These are phyloP conservation scores for Tagetes patula DNA, from an alignment of 129 eudicot species.

Conservation along the genomic window DNA sequence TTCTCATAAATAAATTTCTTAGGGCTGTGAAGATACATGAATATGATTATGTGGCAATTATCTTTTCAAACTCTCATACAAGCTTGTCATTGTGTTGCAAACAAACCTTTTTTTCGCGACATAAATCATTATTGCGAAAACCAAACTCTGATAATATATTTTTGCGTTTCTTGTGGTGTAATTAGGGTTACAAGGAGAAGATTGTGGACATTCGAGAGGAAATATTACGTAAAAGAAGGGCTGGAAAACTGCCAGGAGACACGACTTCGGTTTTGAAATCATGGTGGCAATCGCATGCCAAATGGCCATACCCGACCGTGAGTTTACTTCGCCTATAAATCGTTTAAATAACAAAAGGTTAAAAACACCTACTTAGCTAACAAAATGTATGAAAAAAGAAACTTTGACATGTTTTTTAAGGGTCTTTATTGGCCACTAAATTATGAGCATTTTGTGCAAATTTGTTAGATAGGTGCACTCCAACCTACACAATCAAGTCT, in stretches of 20 bases:
- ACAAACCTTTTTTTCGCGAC: neutral
- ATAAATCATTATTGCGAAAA: neutral
- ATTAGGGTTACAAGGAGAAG: conserved; percentile 84
- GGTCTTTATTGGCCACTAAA: neutral
- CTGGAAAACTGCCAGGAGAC: conserved; percentile 92
- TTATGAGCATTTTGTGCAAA: neutral
- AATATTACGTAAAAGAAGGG: conserved; percentile 80
- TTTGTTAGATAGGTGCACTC: neutral
- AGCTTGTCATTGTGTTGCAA: neutral
- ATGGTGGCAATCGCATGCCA: conserved; percentile 94
- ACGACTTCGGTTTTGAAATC: conserved; percentile 80
- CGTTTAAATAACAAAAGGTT: neutral
- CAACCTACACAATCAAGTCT: too few relatives aligned
- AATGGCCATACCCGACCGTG: conserved; percentile 96
- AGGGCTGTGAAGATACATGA: too few relatives aligned
- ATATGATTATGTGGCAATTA: neutral
- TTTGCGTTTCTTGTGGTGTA: neutral
- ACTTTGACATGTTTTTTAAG: neutral
- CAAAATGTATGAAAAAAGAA: neutral
- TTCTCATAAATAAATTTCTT: neutral
- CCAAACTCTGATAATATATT: neutral
- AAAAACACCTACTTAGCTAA: too few relatives aligned
- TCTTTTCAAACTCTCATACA: neutral
- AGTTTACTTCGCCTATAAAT: conserved; percentile 14
- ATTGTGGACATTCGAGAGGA: conserved; percentile 86